Evolutionary conservation across 331 rosid genomes (phyloP).

Genomic region (Cydonia oblonga): DNA sequence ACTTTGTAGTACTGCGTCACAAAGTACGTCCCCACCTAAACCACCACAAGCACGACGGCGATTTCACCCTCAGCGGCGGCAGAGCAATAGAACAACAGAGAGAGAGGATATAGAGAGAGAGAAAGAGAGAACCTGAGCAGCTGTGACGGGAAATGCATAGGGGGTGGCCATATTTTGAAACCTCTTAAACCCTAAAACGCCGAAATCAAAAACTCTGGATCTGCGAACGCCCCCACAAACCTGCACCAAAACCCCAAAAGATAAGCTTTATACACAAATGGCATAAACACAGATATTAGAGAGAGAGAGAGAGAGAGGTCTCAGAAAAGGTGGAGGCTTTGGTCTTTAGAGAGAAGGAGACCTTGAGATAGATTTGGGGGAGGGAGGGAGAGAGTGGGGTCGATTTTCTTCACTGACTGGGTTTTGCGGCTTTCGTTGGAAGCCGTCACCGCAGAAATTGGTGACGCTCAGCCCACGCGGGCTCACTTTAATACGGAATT

Average conservation of each 20-base stretch:
- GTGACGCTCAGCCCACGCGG: neutral
- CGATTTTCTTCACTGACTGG: slow-evolving; percentile 17
- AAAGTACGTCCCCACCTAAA: slow-evolving; percentile 86
- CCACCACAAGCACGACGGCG: slow-evolving; percentile 6
- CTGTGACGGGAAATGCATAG: slow-evolving; percentile 64
- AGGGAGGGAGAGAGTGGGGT: neutral
- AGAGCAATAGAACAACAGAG: no score
- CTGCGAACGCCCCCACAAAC: slow-evolving; percentile 36
- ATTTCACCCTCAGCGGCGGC: neutral
- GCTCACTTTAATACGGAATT: neutral
- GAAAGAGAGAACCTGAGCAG: slow-evolving; percentile 55
- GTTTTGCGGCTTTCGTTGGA: neutral
- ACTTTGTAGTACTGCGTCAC: slow-evolving; percentile 93
- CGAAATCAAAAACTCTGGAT: slow-evolving; percentile 35
- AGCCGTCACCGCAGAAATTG: slow-evolving; percentile 5
- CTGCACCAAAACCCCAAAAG: slow-evolving; percentile 18
- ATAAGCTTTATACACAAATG: slow-evolving; percentile 12
- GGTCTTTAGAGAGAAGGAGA: neutral
- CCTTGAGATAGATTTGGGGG: slow-evolving; percentile 21
- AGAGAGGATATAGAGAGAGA: no score
- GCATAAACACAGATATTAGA: neutral
- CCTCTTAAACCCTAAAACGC: slow-evolving; percentile 45
- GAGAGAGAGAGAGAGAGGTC: slow-evolving; percentile 9
- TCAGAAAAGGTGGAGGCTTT: slow-evolving; percentile 3
- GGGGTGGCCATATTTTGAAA: slow-evolving; percentile 59